A percentile compares a stretch with the other conserved stretches of the same genome.
These are phyloP conservation scores for Pestalotiopsis sp. DNA, from an alignment of 2,329 filamentous ascomycete genomes.

Conservation along the genomic window DNA sequence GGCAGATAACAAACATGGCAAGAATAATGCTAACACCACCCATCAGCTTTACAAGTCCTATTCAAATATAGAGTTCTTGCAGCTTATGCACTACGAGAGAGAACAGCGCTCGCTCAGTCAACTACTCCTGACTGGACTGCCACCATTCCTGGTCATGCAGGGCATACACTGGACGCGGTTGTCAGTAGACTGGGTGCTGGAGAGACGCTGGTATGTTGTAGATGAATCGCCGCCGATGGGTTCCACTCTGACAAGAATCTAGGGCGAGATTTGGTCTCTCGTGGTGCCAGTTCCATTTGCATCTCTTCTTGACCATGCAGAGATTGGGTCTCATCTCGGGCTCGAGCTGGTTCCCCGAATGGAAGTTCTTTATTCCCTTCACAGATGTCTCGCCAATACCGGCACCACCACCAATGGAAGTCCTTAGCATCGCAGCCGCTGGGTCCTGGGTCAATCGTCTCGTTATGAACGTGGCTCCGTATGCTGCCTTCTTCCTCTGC, in stretches of 20 bases:
- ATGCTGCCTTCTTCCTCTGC: conserved; percentile 48
- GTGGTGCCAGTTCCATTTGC: conserved; percentile 52
- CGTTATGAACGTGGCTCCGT: conserved; percentile 47
- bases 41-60: conserved; percentile 54
- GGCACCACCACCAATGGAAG: conserved; percentile 43
- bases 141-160: conserved; percentile 38
- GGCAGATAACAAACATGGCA: neutral
- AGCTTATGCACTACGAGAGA: conserved; percentile 39
- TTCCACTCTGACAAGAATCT: neutral
- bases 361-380: conserved; percentile 58
- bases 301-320: conserved; percentile 56
- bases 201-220: conserved; percentile 26
- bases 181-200: conserved; percentile 16
- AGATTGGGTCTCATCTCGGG: conserved; percentile 49
- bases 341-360: conserved; percentile 43
- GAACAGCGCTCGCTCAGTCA: conserved; percentile 33
- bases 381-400: conserved; percentile 52
- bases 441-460: conserved; percentile 45
- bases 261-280: conserved; percentile 27
- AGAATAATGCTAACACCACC: neutral
- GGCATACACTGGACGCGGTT: conserved; percentile 11
- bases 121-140: conserved; percentile 41
- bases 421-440: conserved; percentile 40
- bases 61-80: conserved; percentile 50
- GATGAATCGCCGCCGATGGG: neutral